Conservation (phyloP, 2,329 filamentous ascomycete species). For the Colletotrichum sp. region DNA sequence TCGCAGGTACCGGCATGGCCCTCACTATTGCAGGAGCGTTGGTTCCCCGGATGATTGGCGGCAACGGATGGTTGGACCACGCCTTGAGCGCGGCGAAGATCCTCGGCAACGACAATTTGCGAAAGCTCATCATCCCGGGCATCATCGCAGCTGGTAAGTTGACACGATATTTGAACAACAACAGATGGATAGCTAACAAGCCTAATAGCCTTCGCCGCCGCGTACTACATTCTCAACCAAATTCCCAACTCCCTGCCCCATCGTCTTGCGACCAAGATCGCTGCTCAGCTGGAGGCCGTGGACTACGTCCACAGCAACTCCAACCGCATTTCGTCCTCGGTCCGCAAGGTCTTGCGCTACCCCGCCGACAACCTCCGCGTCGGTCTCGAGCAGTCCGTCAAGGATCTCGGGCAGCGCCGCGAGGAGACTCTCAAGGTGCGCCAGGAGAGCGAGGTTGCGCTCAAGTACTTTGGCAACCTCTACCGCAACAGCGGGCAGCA, state of each 20-base stretch:
- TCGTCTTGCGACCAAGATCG: conserved; percentile 84
- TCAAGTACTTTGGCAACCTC: conserved; percentile 90
- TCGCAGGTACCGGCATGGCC: conserved; percentile 92
- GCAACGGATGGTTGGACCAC: conserved; percentile 88
- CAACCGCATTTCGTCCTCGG: conserved; percentile 80
- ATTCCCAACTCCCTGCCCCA: conserved; percentile 90
- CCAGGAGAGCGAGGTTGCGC: conserved; percentile 83
- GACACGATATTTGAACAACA: background rate
- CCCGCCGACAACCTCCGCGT: conserved; percentile 87
- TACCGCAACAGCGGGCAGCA: conserved; percentile 68
- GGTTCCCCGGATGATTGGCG: conserved; percentile 80
- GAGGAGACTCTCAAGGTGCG: conserved; percentile 85
- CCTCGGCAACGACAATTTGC: conserved; percentile 80
- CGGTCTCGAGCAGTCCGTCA: conserved; percentile 82
- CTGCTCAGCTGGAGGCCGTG: conserved; percentile 76
- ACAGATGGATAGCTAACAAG: background rate
- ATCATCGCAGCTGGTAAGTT: conserved; percentile 78
- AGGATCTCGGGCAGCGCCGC: conserved; percentile 78
- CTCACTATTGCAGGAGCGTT: conserved; percentile 89
- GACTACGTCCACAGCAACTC: conserved; percentile 95
- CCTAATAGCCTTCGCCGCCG: conserved; percentile 70
- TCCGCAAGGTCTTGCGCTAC: conserved; percentile 86
- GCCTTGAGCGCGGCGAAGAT: conserved; percentile 81
- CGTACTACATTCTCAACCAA: conserved; percentile 82
- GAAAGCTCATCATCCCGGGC: conserved; percentile 81